Evolutionary conservation across 2,329 filamentous ascomycete genomes (phyloP).

Genomic region (Penicillium verrucosum): DNA sequence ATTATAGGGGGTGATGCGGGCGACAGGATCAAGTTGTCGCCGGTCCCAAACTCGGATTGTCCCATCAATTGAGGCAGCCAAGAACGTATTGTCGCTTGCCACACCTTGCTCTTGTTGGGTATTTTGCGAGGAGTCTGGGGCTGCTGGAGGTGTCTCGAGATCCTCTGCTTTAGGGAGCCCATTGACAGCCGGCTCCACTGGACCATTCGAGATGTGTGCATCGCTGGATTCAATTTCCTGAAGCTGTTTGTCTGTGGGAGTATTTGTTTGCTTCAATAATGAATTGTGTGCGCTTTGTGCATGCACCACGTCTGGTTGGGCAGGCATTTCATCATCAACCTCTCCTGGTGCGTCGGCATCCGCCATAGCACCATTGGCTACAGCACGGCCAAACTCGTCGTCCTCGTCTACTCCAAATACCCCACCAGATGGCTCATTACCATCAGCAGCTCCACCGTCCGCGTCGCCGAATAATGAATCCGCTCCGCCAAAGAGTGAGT

Average conservation of each 20-base stretch:
- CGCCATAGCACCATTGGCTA: conserved; percentile 60
- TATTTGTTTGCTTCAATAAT: background rate
- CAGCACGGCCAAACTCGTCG: conserved; percentile 72
- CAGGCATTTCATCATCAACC: conserved; percentile 23
- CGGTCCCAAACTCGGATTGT: conserved; percentile 50
- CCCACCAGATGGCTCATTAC: conserved; percentile 52
- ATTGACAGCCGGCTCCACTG: conserved; percentile 35
- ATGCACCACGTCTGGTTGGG: conserved; percentile 6
- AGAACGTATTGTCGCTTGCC: conserved; percentile 68
- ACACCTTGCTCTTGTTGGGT: conserved; percentile 49
- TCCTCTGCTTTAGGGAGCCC: conserved; percentile 45
- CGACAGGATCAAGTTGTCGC: conserved; percentile 70
- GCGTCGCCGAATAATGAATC: conserved; percentile 88
- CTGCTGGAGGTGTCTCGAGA: conserved; percentile 28
- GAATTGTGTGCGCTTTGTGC: background rate
- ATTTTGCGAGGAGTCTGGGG: conserved; percentile 22
- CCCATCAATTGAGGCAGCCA: conserved; percentile 64
- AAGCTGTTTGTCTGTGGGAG: conserved; percentile 3
- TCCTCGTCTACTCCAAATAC: conserved; percentile 78
- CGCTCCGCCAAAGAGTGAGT: conserved; percentile 80
- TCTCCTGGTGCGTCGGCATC: conserved; percentile 46
- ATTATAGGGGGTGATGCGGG: conserved; percentile 69
- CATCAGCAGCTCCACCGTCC: conserved; percentile 52
- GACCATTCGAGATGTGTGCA: conserved; percentile 22
- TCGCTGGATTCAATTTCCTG: conserved; percentile 20